Evolutionary conservation across 768 basidiomycete genomes (phyloP), one percentile per base, ranked within the genome.

Genomic region (Tubosaeta brunneosetosa): DNA sequence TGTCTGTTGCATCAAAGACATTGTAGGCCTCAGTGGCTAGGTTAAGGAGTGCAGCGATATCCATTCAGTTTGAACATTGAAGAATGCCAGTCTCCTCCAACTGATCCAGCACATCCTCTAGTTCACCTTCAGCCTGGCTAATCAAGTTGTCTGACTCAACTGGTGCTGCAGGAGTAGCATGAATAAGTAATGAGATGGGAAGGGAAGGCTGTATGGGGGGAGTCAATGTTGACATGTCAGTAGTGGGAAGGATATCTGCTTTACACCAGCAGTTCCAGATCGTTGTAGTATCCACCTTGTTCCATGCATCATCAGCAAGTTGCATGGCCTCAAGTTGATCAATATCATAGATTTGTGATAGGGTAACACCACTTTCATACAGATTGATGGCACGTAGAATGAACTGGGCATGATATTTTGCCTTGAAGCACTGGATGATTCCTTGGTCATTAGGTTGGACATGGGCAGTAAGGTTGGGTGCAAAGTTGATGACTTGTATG

Each of bases 381-480:
- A 12, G 22, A 2, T 49, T 2, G 3, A 52, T 13, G 0, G 55
- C 22, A 10, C 3, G 5, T 0, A 40, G 22, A 4, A 49, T 33
- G 2, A 55, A 55, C 10, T 34, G 17, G 6, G 59, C 50, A 13
- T 57, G 52, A 44, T 74, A 76, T 11, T 74, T 65, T 0, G 72
- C 69, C 42, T 57, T 57, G 37, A 57, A 57, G 22, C 37, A 51
- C 0, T 1, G n/a, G 41, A 73, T 75, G n/a, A 75, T 70, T 0
- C 72, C 73, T 19, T 65, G 59, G 38, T 75, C 70, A 13, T 58
- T 64, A 3, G 71, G 71, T 46, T 76, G 73, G 2, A 74, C 51
- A 52, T 71, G 66, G 1, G 67, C 40, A 3, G 69, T 76, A 11
- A 75, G 61, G 32, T 74, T 75, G 6, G 72, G 67, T 42, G 67